Base-by-base conservation (phyloP, 176 grass and related monocot species). In the Triticum timopheevii region DNA sequence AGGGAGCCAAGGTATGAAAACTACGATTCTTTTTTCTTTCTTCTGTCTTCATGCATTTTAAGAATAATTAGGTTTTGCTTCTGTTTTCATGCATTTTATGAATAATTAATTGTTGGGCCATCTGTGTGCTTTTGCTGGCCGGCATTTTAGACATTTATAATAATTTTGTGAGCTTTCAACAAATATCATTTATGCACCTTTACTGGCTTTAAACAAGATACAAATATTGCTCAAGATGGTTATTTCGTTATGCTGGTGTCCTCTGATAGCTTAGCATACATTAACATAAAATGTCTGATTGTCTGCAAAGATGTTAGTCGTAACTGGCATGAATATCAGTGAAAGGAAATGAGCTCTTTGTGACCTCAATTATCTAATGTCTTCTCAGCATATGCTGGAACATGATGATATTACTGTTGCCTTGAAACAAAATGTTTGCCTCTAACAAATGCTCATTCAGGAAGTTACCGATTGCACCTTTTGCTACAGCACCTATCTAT, bases 1-100 rank as follows among this genome's bases (percentile, higher is more conserved):
- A 95, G 71, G 91, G 96, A 61, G 92, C 93, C 80, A 95, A 94
- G 91, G 96, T 95, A 86, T 90, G 85, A 80, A 61, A 38, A 45
- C 62, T 64, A 30, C 2, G 27, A 27, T 22, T 2, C 2, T 39
- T 84, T 72, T 69, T 36, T 54, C 50, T 54, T 54, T 54, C 16
- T 54, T 54, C 16, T 0, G 50, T 54, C 50, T 54, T 54, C 50
- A 19, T 54, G 50, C 16, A 54, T 17, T 50, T 50, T 16, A 50
- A 16, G 15, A 50, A 50, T 16, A 50, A 50, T 50, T 50, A 50
- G 0, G 17, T 50, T 50, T 50, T 49, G 13, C 45, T n/a, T 63
- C 39, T 47, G 8, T 82, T 35, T 69, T 36, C 20, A 36, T 54
- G 65, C 44, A 54, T 69, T 63, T 20, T 69, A 36, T 35, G 10